These are phyloP conservation scores for Candida tetrigidarum DNA, from an alignment of 1,139 yeast species.

Conservation along the genomic window DNA sequence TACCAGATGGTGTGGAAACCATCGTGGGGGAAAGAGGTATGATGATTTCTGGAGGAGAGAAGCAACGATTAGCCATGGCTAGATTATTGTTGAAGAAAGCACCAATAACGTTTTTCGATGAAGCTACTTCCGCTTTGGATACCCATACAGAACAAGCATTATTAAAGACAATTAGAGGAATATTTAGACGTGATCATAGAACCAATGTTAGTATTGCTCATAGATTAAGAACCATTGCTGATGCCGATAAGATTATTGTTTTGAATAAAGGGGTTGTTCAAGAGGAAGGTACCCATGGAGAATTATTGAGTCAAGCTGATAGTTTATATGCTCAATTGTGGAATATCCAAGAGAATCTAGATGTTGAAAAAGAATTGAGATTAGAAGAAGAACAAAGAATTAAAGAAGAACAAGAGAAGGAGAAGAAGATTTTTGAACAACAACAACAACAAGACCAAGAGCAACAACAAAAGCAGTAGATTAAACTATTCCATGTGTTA, in stretches of 20 bases:
- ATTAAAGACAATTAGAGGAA: slow-evolving; percentile 67
- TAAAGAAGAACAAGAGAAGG: slow-evolving; percentile 16
- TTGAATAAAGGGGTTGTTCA: slow-evolving; percentile 75
- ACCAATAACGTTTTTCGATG: slow-evolving; percentile 93
- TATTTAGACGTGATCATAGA: slow-evolving; percentile 57
- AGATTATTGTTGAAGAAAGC: slow-evolving; percentile 82
- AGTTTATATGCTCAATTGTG: slow-evolving; percentile 81
- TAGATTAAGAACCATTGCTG: slow-evolving; percentile 90
- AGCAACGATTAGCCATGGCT: slow-evolving; percentile 93
- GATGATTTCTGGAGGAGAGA: slow-evolving; percentile 99
- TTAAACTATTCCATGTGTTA: too few species aligned
- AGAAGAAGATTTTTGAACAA: slow-evolving; percentile 12
- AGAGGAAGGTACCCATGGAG: slow-evolving; percentile 85
- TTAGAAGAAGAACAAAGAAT: slow-evolving; percentile 23
- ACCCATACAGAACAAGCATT: slow-evolving; percentile 94
- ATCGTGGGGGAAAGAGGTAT: slow-evolving; percentile 98
- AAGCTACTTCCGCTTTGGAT: slow-evolving; percentile 95
- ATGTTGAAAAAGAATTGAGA: slow-evolving; percentile 40
- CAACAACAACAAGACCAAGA: slow-evolving; percentile 1
- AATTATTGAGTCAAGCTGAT: slow-evolving; percentile 52
- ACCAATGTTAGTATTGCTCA: slow-evolving; percentile 96
- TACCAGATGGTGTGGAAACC: slow-evolving; percentile 86
- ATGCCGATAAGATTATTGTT: slow-evolving; percentile 91
- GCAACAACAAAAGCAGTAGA: too few species aligned
- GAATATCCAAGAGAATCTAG: slow-evolving; percentile 88